These are phyloP conservation scores for Tolypocladium nubicola DNA, from an alignment of 2,329 filamentous ascomycete genomes.

Conservation along the genomic window DNA sequence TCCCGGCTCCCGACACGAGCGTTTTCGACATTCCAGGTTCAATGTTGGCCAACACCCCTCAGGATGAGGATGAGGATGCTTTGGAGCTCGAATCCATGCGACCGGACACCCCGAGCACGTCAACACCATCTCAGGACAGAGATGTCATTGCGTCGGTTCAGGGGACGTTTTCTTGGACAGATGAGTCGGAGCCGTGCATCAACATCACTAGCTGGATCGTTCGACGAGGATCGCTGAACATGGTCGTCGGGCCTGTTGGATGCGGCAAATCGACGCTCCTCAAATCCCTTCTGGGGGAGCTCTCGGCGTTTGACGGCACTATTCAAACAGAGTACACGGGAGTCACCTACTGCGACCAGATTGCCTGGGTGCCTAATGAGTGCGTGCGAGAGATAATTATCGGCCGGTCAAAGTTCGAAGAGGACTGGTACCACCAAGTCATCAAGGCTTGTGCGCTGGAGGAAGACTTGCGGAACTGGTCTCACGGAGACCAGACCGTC, in stretches of 20 bases:
- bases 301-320: background rate
- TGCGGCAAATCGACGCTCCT: background rate
- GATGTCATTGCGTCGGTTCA: background rate
- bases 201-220: background rate
- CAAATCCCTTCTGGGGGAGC: background rate
- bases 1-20: background rate
- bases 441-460: background rate
- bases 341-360: background rate
- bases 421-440: background rate
- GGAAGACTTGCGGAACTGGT: background rate
- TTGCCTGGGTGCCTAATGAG: background rate
- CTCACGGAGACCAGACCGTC: background rate
- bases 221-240: background rate
- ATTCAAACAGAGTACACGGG: background rate
- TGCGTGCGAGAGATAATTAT: background rate
- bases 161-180: background rate
- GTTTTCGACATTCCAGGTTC: background rate
- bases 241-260: background rate
- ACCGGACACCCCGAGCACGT: background rate
- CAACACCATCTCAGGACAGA: background rate
- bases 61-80: background rate
- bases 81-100: background rate
- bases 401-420: background rate
- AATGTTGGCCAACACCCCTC: background rate
- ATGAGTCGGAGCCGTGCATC: background rate